Conservation (phyloP, 2,329 filamentous ascomycete genomes). For the Sporothrix inflata region DNA sequence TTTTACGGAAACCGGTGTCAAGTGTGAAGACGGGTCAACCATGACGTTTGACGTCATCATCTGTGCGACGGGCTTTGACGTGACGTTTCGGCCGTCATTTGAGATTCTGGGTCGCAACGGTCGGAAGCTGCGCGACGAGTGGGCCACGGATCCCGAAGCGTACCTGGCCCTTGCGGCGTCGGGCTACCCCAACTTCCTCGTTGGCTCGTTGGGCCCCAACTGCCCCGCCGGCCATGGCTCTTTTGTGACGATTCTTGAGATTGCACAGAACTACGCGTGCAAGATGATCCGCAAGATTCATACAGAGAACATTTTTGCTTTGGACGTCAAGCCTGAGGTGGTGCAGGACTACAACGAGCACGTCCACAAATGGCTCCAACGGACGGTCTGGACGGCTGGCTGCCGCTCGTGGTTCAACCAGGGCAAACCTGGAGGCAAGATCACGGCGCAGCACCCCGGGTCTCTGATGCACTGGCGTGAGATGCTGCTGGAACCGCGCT, state of each 20-base stretch:
- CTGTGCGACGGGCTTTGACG: too few species aligned
- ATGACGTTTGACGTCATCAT: slow-evolving; percentile 1
- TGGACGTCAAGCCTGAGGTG: neutral
- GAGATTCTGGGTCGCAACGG: neutral
- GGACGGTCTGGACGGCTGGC: neutral
- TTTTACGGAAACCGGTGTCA: neutral
- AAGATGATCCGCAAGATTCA: neutral
- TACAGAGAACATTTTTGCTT: neutral
- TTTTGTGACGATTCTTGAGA: neutral
- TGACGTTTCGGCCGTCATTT: neutral
- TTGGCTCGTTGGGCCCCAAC: neutral
- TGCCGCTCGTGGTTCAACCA: neutral
- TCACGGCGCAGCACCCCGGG: neutral
- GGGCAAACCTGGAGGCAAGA: neutral
- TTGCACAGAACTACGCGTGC: neutral
- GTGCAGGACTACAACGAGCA: neutral
- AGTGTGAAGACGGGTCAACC: neutral
- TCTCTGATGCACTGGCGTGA: neutral
- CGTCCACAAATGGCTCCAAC: neutral
- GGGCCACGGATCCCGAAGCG: neutral
- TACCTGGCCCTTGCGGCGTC: neutral
- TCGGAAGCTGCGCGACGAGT: neutral
- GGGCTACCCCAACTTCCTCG: slow-evolving; percentile 6
- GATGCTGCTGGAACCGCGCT: neutral
- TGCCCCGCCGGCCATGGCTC: neutral